A percentile compares a stretch with the other conserved stretches of the same genome.
These are phyloP conservation scores for Cercophora samala DNA, from an alignment of 495 filamentous ascomycete species.

Conservation along the genomic window DNA sequence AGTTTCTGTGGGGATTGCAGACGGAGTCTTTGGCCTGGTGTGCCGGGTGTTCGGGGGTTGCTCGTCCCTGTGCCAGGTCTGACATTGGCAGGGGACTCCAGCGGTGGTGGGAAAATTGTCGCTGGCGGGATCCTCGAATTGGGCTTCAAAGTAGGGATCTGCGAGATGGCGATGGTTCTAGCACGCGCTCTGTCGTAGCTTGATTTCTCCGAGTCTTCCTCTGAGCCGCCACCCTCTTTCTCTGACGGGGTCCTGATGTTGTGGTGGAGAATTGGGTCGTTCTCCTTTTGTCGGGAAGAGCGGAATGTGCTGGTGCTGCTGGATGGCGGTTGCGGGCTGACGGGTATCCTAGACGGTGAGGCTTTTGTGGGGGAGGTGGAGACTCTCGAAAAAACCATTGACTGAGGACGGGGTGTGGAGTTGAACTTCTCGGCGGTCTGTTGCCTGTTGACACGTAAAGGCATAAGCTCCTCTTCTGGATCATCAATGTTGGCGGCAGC, in stretches of 20 bases:
- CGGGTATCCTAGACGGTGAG: conserved; percentile 30
- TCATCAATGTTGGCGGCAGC: conserved; percentile 45
- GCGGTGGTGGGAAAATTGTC: conserved; percentile 14
- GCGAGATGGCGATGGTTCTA: conserved; percentile 46
- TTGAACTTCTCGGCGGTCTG: conserved; percentile 59
- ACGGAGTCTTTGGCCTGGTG: conserved; percentile 62
- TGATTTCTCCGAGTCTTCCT: conserved; percentile 10
- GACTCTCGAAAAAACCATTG: conserved; percentile 13
- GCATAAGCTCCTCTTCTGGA: conserved; percentile 34
- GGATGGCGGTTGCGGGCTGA: conserved; percentile 35
- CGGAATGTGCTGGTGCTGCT: conserved; percentile 26
- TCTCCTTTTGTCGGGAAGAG: conserved; percentile 45
- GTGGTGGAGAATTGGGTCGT: conserved; percentile 26
- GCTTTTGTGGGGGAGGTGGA: conserved; percentile 33
- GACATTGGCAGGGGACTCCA: conserved; percentile 33
- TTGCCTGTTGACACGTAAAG: conserved; percentile 52
- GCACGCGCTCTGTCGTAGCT: conserved; percentile 29
- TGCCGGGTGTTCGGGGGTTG: conserved; percentile 8
- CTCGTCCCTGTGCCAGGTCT: conserved; percentile 38
- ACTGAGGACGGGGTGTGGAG: conserved; percentile 36
- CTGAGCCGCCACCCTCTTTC: conserved; percentile 10
- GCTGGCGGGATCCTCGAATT: conserved; percentile 23
- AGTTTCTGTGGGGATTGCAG: conserved; percentile 91
- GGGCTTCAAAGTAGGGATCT: conserved; percentile 45
- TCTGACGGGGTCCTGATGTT: conserved; percentile 5